Evolutionary conservation across 345 rosid species (phyloP), one percentile per base, ranked within the genome.

Genomic region (Eucalyptus rudis): DNA sequence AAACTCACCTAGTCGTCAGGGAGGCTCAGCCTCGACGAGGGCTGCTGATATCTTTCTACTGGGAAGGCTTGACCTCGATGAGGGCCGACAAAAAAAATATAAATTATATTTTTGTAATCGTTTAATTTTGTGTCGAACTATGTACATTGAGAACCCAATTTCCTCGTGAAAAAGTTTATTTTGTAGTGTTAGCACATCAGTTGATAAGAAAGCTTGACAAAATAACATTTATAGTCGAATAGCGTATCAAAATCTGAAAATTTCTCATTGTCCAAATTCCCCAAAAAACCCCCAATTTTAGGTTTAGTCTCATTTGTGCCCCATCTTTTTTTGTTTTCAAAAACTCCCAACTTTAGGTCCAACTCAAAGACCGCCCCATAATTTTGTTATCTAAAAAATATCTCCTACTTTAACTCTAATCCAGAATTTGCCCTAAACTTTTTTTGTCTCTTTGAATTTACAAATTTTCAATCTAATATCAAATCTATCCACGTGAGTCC

Each of bases 31-130:
- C n/a, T n/a, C n/a, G n/a, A n/a, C n/a, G n/a, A n/a, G n/a, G n/a
- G n/a, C 10, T 1, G 1, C 10, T 4, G 0, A 52, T 24, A 24
- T 52, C 58, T 52, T 19, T 19, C 2, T 4, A 0, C 4, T 0
- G 2, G 4, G 56, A 52, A 52, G 56, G 10, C 24, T 52, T 52
- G 24, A 52, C 5, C 58, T 19, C 0, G 10, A 19, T 0, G 2
- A 20, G 25, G 58, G 10, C 6, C 3, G 1, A 64, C 40, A 5
- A 64, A 14, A n/a, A 64, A 9, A 29, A 68, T 8, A 3, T 19
- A 5, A 19, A 7, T 10, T 10, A 19, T 36, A 6, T 10, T 71
- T 36, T 36, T 17, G 27, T 71, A 71, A 33, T 19, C 8, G 5
- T 71, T 17, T 36, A 22, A 45, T 36, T 36, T 71, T 71, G 45